Evolutionary conservation across 345 rosid species (phyloP), one percentile per base, ranked within the genome.

Genomic region (Psidium guajava): DNA sequence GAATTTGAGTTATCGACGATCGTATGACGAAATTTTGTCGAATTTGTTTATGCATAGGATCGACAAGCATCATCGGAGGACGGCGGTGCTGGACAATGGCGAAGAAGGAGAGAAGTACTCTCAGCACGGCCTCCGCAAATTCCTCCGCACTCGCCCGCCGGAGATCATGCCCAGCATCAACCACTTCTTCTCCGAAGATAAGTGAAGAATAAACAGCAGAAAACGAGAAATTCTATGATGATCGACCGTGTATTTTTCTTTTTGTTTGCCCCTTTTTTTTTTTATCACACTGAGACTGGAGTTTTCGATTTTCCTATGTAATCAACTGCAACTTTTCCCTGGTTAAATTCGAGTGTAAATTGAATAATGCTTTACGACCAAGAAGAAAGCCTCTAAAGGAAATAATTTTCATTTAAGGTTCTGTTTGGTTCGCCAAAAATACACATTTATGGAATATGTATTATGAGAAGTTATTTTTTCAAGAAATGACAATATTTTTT

Each of bases 81-180:
- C n/a, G 88, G 97, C 87, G 51, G 89, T 95, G 82, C 87, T 95
- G 15, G 95, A 93, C n/a, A 96, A 96, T 87, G 73, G 86, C 12
- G 94, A 91, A 16, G 98, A 94, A 90, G 98, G 96, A 40, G 96
- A 92, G 88, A 92, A 85, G 61, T 95, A 95, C 74, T 92, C 92
- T 3, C 91, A 95, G 82, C 99, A 96, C 85, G 85, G 90, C 24
- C 90, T 95, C 10, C 93, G 98, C 51, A 94, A 87, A 86, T 95
- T 92, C 91, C 92, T 95, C 13, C 89, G 94, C 21, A 95, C 94
- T 3, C 95, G 97, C 12, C 91, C 90, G 4, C 97, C 99, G 0
- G 90, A 96, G 90, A 52, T 96, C 87, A 93, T 96, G 95, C 98
- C 99, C 77, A 4, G 95, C 82, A 83, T 96, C 89, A 96, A 96